Base-by-base conservation (phyloP, 768 basidiomycete genomes). In the Pleurotus eryngii region DNA sequence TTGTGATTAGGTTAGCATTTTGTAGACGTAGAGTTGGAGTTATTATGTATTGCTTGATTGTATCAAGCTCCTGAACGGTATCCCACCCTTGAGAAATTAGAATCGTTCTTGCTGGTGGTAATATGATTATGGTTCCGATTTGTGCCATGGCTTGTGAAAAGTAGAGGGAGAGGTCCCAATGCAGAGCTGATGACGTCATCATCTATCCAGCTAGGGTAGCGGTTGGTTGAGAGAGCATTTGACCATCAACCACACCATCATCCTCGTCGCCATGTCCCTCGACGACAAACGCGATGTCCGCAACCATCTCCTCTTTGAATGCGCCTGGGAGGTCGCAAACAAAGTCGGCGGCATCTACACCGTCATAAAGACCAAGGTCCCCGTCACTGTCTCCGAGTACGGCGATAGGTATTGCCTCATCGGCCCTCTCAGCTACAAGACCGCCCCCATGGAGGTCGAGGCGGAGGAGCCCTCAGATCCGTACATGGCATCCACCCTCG, bases 331-430 rank as follows among this genome's bases (percentile, higher is more conserved):
- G 76, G 95, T 97, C 65, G 95, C 90, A 35, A 97, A 98, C 84
- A 98, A 97, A 74, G 95, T 98, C 72, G 96, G 95, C 64, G 96
- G 96, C 60, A 98, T 98, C 74, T 98, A 98, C 81, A 98, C 96
- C 62, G 96, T 99, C 76, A 97, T 98, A 70, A 98, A 98, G 77
- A 98, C 97, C 50, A 99, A 99, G 70, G 95, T 97, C 57, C 97
- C 97, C 55, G 93, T 99, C 75, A 98, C 97, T 64, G 90, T 95
- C 68, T 85, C 86, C 56, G 97, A 98, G 74, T 98, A 89, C 75
- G 95, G 92, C 67, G 91, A 93, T 74, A 82, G 95, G 67, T 97
- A 96, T 77, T 91, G 87, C 64, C 86, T 99, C 70, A 92, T 99
- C 66, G 97, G 97, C 30, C 97, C 97, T n/a, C 85, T 99, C 61